Percentiles rank a stretch among this genome's conserved stretches.
These are phyloP conservation scores for Quercus phellos DNA, from an alignment of 331 rosid species.

Conservation along the genomic window DNA sequence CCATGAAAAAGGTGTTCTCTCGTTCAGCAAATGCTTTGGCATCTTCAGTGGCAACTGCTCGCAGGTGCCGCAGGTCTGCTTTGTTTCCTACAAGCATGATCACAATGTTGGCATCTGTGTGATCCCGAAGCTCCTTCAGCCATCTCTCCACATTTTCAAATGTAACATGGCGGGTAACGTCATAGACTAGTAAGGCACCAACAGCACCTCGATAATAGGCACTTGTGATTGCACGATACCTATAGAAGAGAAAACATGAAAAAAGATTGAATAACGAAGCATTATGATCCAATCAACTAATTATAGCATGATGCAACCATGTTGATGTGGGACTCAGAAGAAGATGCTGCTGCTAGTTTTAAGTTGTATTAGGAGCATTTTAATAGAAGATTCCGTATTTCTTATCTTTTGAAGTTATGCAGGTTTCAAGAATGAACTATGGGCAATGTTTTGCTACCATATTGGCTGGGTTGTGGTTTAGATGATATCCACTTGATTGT, in stretches of 20 bases:
- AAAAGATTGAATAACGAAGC: neutral
- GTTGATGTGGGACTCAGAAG: neutral
- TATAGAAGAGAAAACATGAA: conserved; percentile 8
- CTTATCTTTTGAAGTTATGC: neutral
- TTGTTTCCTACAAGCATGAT: conserved; percentile 83
- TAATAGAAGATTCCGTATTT: neutral
- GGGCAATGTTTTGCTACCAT: neutral
- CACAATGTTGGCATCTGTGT: conserved; percentile 75
- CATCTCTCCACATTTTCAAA: conserved; percentile 80
- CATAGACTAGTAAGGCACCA: conserved; percentile 83
- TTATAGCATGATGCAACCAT: neutral
- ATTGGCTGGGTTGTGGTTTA: neutral
- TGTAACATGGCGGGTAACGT: conserved; percentile 72
- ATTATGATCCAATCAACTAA: neutral
- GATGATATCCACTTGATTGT: neutral
- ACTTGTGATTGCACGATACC: conserved; percentile 90
- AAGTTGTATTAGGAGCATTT: neutral
- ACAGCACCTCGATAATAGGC: conserved; percentile 87
- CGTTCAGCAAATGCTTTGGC: conserved; percentile 55
- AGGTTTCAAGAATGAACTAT: neutral
- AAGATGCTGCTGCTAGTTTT: neutral
- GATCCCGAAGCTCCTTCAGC: conserved; percentile 84
- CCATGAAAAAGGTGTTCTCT: conserved; percentile 72
- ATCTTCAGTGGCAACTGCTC: conserved; percentile 62
- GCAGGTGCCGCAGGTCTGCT: conserved; percentile 68